Conservation (phyloP, 1,284 basidiomycete genomes). For the Cryptococcus jaspeensis region DNA sequence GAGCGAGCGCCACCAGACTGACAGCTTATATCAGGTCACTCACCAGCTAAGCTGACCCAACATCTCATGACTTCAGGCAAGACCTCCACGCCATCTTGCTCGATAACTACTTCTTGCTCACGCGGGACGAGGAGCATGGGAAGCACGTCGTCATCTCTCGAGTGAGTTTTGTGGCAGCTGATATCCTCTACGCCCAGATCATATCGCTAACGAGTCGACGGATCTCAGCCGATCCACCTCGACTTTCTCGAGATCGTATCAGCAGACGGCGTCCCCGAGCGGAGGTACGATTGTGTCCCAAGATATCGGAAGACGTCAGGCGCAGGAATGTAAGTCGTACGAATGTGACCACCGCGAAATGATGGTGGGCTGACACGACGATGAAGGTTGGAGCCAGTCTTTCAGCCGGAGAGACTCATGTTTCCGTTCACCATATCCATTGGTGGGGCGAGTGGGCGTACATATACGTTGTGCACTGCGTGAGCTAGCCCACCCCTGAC, state of each 20-base stretch:
- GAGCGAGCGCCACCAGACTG: neutral
- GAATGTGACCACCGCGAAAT: neutral
- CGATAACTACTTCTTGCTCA: constrained; percentile 42
- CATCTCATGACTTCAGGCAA: constrained; percentile 22
- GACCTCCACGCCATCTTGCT: constrained; percentile 37
- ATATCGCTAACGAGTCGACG: neutral
- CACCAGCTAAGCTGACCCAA: neutral
- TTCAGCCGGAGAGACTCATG: constrained; percentile 35
- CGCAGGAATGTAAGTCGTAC: constrained; percentile 16
- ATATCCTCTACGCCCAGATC: neutral
- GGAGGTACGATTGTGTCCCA: constrained; percentile 29
- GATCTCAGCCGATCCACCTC: constrained; percentile 35
- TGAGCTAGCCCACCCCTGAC: constrained; percentile 6
- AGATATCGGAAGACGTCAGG: constrained; percentile 17
- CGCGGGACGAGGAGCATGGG: constrained; percentile 36
- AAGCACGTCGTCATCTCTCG: constrained; percentile 38
- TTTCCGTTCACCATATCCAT: constrained; percentile 36
- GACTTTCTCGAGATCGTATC: constrained; percentile 32
- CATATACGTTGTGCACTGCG: constrained; percentile 37
- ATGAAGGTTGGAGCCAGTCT: constrained; percentile 16
- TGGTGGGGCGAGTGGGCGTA: constrained; percentile 16
- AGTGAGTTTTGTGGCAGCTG: constrained; percentile 12
- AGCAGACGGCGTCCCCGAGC: constrained; percentile 33
- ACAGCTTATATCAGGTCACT: neutral
- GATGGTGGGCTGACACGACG: too few species aligned